phyloP scores from a whole-genome alignment of 768 basidiomycete genomes.

The Leucocoprinus birnbaumii region DNA sequence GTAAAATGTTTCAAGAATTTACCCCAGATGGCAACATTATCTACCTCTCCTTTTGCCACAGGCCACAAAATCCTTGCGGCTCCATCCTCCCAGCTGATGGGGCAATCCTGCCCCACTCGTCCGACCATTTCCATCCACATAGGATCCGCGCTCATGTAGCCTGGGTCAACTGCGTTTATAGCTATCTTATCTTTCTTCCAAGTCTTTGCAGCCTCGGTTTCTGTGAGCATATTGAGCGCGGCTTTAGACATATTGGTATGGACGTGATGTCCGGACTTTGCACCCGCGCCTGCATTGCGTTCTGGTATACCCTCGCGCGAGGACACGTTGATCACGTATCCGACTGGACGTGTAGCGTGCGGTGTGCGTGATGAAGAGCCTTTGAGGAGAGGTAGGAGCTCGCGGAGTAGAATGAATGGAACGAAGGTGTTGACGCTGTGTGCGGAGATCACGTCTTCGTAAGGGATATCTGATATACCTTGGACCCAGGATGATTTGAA shows the following conservation, averaged over 20 bases:
- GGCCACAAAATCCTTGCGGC: slow-evolving; percentile 31
- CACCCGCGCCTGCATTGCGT: slow-evolving; percentile 17
- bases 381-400: too few relatives aligned
- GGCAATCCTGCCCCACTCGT: slow-evolving; percentile 19
- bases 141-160: slow-evolving; percentile 34
- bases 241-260: slow-evolving; percentile 39
- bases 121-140: slow-evolving; percentile 26
- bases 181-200: slow-evolving; percentile 26
- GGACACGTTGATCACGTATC: slow-evolving; percentile 32
- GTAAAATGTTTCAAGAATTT: slow-evolving; percentile 32
- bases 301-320: slow-evolving; percentile 34
- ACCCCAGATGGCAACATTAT: slow-evolving; percentile 26
- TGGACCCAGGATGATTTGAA: slow-evolving; percentile 29
- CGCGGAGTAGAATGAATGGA: slow-evolving; percentile 33
- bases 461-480: slow-evolving; percentile 29
- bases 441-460: slow-evolving; percentile 32
- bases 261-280: slow-evolving; percentile 25
- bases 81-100: slow-evolving; percentile 33
- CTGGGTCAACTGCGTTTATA: slow-evolving; percentile 31
- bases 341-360: too few relatives aligned
- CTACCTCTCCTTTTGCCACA: slow-evolving; percentile 26
- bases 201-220: slow-evolving; percentile 28
- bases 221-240: slow-evolving; percentile 34
- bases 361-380: too few relatives aligned
- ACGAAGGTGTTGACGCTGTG: slow-evolving; percentile 35